phyloP scores from a whole-genome alignment of 2,329 filamentous ascomycete genomes.

The Talaromyces marneffei region DNA sequence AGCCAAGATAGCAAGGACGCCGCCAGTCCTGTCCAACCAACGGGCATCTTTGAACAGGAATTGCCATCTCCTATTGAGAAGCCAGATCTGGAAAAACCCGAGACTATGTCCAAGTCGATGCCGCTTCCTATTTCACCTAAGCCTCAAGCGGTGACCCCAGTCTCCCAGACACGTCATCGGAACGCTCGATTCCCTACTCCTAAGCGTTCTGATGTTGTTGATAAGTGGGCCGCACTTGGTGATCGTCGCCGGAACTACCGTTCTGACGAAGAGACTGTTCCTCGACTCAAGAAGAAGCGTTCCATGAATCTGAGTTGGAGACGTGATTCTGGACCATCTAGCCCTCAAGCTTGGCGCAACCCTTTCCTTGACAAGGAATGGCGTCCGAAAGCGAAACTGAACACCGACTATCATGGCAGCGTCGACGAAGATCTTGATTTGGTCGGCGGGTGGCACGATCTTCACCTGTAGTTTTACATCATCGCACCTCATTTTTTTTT shows the following conservation, averaged over 20 bases:
- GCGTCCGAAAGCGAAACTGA: slow-evolving; percentile 36
- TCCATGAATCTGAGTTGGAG: slow-evolving; percentile 39
- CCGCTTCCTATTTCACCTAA: slow-evolving; percentile 63
- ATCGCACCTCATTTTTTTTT: slow-evolving; percentile 15
- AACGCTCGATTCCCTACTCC: slow-evolving; percentile 58
- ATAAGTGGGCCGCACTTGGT: slow-evolving; percentile 87
- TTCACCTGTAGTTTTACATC: slow-evolving; percentile 51
- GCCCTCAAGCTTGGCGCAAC: slow-evolving; percentile 34
- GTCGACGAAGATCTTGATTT: slow-evolving; percentile 74
- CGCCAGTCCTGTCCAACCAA: slow-evolving; percentile 43
- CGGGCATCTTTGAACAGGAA: slow-evolving; percentile 50
- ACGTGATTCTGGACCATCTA: slow-evolving; percentile 34
- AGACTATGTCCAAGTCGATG: slow-evolving; percentile 36
- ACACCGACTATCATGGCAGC: slow-evolving; percentile 47
- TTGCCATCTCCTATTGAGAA: slow-evolving; percentile 42
- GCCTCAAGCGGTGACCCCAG: slow-evolving; percentile 58
- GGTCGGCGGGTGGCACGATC: slow-evolving; percentile 84
- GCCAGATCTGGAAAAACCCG: slow-evolving; percentile 14
- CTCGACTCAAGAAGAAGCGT: slow-evolving; percentile 41
- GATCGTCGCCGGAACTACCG: slow-evolving; percentile 70
- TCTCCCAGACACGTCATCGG: slow-evolving; percentile 23
- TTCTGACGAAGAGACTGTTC: slow-evolving; percentile 46
- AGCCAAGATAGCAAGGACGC: slow-evolving; percentile 64
- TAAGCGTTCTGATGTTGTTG: slow-evolving; percentile 52
- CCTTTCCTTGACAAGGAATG: slow-evolving; percentile 42